These are phyloP conservation scores for Puccinia novopanici DNA, from an alignment of 1,284 basidiomycete genomes.

Conservation along the genomic window DNA sequence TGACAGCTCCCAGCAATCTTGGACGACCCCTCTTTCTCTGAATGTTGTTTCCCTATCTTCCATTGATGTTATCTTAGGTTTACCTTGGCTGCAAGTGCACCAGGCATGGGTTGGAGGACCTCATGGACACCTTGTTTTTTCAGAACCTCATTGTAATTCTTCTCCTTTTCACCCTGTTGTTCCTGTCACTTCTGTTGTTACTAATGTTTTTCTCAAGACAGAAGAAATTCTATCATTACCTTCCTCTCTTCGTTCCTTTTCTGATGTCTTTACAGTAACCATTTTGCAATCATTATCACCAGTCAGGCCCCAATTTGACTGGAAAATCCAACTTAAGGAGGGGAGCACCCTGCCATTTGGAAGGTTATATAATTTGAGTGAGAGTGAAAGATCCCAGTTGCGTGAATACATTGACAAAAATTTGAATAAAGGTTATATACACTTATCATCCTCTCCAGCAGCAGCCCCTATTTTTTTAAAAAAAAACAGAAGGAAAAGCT, in stretches of 20 bases:
- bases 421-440: slow-evolving; percentile 26
- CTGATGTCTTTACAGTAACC: slow-evolving; percentile 20
- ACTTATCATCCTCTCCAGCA: slow-evolving; percentile 22
- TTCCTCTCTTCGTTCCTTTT: background rate
- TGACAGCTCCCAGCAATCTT: too few species aligned
- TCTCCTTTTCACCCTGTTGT: too few species aligned
- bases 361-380: background rate
- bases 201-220: too few species aligned
- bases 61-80: too few species aligned
- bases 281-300: slow-evolving; percentile 18
- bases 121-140: too few species aligned
- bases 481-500: slow-evolving; percentile 51
- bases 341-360: background rate
- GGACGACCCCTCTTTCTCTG: too few species aligned
- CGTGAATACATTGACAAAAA: slow-evolving; percentile 23
- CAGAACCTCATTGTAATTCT: too few species aligned
- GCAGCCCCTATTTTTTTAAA: slow-evolving; percentile 49
- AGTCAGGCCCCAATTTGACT: background rate
- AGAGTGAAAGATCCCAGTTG: background rate
- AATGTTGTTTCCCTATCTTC: too few species aligned
- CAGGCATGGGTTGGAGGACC: too few species aligned
- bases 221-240: too few species aligned
- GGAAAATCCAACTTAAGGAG: slow-evolving; percentile 21
- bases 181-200: too few species aligned
- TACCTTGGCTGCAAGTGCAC: too few species aligned